Evolutionary conservation across 768 basidiomycete genomes (phyloP).

Genomic region (Gymnopilus junonius): DNA sequence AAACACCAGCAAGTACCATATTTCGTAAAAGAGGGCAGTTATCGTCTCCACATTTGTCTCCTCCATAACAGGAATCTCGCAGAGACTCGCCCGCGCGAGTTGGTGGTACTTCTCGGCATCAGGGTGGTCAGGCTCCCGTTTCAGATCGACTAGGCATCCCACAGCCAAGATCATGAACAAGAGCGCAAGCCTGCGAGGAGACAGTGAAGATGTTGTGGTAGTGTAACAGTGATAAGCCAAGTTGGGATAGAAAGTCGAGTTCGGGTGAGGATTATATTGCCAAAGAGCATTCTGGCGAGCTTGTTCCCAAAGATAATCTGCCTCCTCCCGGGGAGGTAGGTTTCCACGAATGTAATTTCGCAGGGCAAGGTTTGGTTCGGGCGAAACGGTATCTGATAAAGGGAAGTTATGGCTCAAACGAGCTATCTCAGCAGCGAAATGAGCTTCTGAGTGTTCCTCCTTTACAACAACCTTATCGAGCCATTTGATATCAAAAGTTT

Average conservation of each 20-base stretch:
- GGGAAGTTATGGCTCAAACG: conserved; percentile 65
- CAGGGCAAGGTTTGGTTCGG: conserved; percentile 56
- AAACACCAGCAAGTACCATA: conserved; percentile 72
- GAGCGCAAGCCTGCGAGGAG: conserved; percentile 65
- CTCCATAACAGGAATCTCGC: conserved; percentile 68
- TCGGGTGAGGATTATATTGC: conserved; percentile 75
- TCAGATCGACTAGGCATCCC: conserved; percentile 66
- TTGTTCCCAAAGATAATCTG: conserved; percentile 66
- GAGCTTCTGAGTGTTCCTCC: conserved; percentile 29
- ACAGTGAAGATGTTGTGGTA: conserved; percentile 52
- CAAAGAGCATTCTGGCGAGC: conserved; percentile 67
- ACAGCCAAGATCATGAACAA: conserved; percentile 74
- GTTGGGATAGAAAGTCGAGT: conserved; percentile 67
- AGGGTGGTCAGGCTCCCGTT: conserved; percentile 48
- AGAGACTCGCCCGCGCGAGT: conserved; percentile 59
- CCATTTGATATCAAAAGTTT: background rate
- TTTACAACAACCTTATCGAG: conserved; percentile 15
- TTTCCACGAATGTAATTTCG: conserved; percentile 59
- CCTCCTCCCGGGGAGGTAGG: conserved; percentile 59
- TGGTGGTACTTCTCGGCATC: conserved; percentile 66
- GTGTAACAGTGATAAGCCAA: conserved; percentile 69
- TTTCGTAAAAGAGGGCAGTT: conserved; percentile 59
- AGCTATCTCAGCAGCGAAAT: conserved; percentile 45
- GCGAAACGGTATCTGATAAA: conserved; percentile 46
- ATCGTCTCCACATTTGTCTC: conserved; percentile 71